A percentile compares a stretch with the other conserved stretches of the same genome.
phyloP scores from a whole-genome alignment of 139 green algal genomes.

The Chlamydomonas eustigma region DNA sequence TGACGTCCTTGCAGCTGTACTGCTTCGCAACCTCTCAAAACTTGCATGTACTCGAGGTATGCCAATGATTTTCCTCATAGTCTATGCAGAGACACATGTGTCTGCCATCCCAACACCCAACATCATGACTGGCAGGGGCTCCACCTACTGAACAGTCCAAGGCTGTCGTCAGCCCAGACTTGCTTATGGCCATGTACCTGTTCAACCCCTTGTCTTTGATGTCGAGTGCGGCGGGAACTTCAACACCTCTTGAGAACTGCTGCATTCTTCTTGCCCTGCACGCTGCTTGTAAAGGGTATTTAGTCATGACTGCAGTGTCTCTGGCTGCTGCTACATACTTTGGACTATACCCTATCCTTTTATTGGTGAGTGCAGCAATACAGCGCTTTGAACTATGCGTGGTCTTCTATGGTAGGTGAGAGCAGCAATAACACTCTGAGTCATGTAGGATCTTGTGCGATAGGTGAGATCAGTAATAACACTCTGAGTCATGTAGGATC shows the following conservation, averaged over 20 bases:
- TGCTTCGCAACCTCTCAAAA: not conserved
- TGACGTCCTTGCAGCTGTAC: too few species aligned
- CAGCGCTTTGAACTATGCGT: not conserved
- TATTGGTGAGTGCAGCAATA: constrained; percentile 33
- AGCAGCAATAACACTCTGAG: too few species aligned
- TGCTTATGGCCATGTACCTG: constrained; percentile 31
- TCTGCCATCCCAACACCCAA: too few species aligned
- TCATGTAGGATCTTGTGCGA: too few species aligned
- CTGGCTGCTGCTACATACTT: constrained; percentile 36
- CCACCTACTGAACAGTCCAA: not conserved
- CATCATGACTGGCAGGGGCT: not conserved
- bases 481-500: too few species aligned
- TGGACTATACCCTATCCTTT: constrained; percentile 34
- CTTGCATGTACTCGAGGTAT: too few species aligned
- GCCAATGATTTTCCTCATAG: too few species aligned
- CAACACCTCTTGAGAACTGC: constrained; percentile 34
- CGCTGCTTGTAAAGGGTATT: not conserved
- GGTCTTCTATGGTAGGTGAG: too few species aligned
- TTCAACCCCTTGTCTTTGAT: constrained; percentile 47
- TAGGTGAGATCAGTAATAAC: too few species aligned
- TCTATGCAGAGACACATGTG: too few species aligned
- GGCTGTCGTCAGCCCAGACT: not conserved
- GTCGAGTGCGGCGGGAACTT: constrained; percentile 28
- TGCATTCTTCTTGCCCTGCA: constrained; percentile 26
- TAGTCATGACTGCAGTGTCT: constrained; percentile 16